Base-by-base conservation (phyloP, 2,329 filamentous ascomycete genomes). In the Alternaria arborescens region DNA sequence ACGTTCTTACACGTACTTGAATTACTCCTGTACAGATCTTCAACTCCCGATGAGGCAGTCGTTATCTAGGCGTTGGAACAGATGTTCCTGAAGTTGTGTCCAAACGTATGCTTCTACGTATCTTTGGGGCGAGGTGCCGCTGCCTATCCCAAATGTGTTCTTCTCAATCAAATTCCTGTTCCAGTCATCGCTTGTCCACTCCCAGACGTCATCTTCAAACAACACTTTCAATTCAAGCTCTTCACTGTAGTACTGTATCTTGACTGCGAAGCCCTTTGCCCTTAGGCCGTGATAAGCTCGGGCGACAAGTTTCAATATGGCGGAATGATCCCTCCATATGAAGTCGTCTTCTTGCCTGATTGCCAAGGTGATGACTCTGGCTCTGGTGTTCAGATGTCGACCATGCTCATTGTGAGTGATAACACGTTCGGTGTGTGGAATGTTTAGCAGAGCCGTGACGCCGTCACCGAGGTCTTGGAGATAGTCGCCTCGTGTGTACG, bases 161-260 rank as follows among this genome's bases (percentile, higher is more conserved):
- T 60, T 60, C 18, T 6, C 3, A 3, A 26, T 18, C 20, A 60
- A 5, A 20, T 62, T 62, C 6, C 3, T 11, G n/a, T 24, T 18
- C 60, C 56, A 60, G 36, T 62, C 53, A 12, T 52, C 24, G 5
- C 26, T 24, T 18, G 60, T 52, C 62, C 55, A 62, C 14, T 20
- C 40, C 44, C 55, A 60, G 18, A 36, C 53, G 22, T 60, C 60
- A 5, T 65, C 50, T 12, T 57, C 43, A 34, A 62, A 60, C 1
- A 54, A 16, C 3, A 50, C 6, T 16, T 54, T 52, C 5, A 65
- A 24, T 12, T 52, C 44, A 26, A 53, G 20, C 16, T 30, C 51
- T 41, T 58, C 56, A 34, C 51, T 60, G 6, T 42, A 38, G n/a
- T 60, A 65, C 14, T 52, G 50, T 3, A 52, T 11, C 34, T 53